Conservation (phyloP, 768 basidiomycete genomes). For the Butyriboletus loyo region DNA sequence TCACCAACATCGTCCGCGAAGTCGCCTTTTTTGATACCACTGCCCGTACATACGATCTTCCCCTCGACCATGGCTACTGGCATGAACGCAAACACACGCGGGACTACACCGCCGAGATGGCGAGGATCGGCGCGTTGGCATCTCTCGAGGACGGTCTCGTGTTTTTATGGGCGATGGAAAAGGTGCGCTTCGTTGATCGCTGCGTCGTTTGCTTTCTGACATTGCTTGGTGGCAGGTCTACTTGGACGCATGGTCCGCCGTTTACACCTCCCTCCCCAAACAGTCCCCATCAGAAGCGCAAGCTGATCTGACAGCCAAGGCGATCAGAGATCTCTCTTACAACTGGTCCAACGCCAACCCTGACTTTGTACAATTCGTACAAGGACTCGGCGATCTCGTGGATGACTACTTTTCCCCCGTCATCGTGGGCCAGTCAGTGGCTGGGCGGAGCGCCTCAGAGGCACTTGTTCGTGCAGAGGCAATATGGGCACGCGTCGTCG, state of each 20-base stretch:
- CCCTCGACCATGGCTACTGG: conserved; percentile 40
- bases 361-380: conserved; percentile 54
- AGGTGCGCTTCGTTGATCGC: conserved; percentile 36
- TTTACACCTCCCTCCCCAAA: conserved; percentile 25
- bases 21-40: conserved; percentile 60
- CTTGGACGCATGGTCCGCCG: conserved; percentile 63
- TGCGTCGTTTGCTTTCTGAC: background rate
- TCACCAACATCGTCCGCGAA: conserved; percentile 57
- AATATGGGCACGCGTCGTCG: conserved; percentile 56
- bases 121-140: conserved; percentile 43
- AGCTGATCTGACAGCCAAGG: conserved; percentile 19
- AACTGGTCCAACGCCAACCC: conserved; percentile 54
- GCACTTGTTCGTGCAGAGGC: conserved; percentile 39
- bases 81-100: conserved; percentile 57
- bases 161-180: conserved; percentile 80
- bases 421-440: conserved; percentile 30
- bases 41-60: conserved; percentile 42
- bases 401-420: conserved; percentile 36
- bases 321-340: conserved; percentile 48
- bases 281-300: background rate
- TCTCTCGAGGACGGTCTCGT: conserved; percentile 61
- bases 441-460: conserved; percentile 5
- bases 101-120: conserved; percentile 73
- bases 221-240: conserved; percentile 47
- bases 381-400: conserved; percentile 46